Evolutionary conservation across 2,329 filamentous ascomycete species (phyloP), one percentile per base, ranked within the genome.

Genomic region (Penicillium sp.): DNA sequence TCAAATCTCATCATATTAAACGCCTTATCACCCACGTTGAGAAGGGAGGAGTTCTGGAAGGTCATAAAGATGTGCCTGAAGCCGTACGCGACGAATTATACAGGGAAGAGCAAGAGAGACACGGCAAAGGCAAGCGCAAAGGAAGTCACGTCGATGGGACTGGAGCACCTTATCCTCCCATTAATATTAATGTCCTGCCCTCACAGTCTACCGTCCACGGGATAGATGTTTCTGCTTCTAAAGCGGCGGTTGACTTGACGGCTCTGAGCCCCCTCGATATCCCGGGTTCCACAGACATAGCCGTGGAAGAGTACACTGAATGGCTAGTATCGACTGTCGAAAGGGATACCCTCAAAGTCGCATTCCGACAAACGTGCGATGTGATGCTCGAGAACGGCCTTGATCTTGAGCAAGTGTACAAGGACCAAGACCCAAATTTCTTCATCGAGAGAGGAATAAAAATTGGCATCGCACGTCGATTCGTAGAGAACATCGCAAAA

Each of bases 281-380:
- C 39, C 48, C 48, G 24, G 49, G 52, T 5, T 45, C 52, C 12
- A 49, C 49, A 12, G 52, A 55, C 15, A 36, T 24, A 52, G 52
- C 52, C 6, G 52, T 55, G 16, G 49, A 55, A 26, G 52, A 55
- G 21, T 55, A 55, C n/a, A n/a, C 49, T 43, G 45, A 52, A 33
- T 51, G 26, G 26, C 26, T 3, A 4, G 26, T 28, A 4, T 28
- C 26, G 9, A 28, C 2, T 28, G 26, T 28, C 26, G 26, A 9
- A 2, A 9, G 5, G 2, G 26, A 28, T 28, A 28, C 26, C 1
- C 26, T 28, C 5, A 28, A 28, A 28, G 2, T 4, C 4, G 26
- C 26, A 28, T 28, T 28, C 5, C 26, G 26, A 28, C 2, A 28
- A 7, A 4, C 5, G 6, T 28, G 26, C 5, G 26, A 28, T 9